A percentile compares a stretch with the other conserved stretches of the same genome.
phyloP scores from a whole-genome alignment of 1,139 yeast species.

The Geotrichum restrictum region DNA sequence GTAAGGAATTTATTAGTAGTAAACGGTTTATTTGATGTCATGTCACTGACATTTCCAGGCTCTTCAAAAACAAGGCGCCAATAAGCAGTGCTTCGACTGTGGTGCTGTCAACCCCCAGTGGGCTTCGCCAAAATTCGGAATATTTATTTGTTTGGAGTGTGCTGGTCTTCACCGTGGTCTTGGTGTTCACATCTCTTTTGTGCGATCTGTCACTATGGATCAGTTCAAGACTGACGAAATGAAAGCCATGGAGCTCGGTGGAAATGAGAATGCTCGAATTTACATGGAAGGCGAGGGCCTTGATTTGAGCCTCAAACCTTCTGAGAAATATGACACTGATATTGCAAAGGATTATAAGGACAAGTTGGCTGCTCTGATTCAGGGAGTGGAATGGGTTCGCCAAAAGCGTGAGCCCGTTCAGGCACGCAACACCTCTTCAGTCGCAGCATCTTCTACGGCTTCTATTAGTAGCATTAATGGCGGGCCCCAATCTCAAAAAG shows the following conservation, averaged over 20 bases:
- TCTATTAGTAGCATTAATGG: constrained; percentile 21
- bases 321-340: constrained; percentile 74
- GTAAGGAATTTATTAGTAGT: constrained; percentile 15
- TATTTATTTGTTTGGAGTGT: constrained; percentile 88
- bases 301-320: constrained; percentile 59
- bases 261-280: constrained; percentile 80
- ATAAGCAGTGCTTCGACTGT: constrained; percentile 85
- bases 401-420: constrained; percentile 59
- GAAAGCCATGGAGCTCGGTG: constrained; percentile 88
- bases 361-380: constrained; percentile 67
- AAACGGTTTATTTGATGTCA: background rate
- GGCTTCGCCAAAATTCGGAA: constrained; percentile 97
- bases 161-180: constrained; percentile 95
- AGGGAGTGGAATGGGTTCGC: constrained; percentile 67
- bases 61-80: constrained; percentile 74
- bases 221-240: constrained; percentile 87
- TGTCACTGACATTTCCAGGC: constrained; percentile 33
- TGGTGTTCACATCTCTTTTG: constrained; percentile 95
- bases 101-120: constrained; percentile 93
- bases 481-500: constrained; percentile 45
- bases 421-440: constrained; percentile 30
- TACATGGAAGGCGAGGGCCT: constrained; percentile 73
- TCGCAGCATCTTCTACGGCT: constrained; percentile 16
- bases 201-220: constrained; percentile 86
- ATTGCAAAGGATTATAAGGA: constrained; percentile 95